Conservation (phyloP, 495 filamentous ascomycete genomes). For the Aspergillus asperescens region DNA sequence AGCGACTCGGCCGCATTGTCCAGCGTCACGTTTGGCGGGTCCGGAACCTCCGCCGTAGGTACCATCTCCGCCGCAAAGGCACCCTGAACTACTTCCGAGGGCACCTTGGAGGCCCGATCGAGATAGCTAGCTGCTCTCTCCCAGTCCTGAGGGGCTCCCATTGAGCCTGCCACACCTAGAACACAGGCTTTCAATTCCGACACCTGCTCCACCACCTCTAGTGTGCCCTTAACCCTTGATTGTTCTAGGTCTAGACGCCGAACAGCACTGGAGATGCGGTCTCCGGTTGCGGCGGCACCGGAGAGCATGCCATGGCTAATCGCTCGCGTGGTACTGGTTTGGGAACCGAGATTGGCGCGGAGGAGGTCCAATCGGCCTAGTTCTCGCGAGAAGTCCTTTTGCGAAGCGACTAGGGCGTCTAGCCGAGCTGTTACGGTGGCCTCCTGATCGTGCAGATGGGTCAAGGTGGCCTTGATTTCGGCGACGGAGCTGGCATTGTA, state of each 20-base stretch:
- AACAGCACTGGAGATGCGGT: constrained; percentile 77
- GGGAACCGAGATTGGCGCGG: constrained; percentile 80
- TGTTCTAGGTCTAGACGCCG: constrained; percentile 85
- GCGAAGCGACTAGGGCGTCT: constrained; percentile 67
- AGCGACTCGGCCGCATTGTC: constrained; percentile 80
- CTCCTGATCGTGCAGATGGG: constrained; percentile 70
- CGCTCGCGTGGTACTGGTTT: constrained; percentile 74
- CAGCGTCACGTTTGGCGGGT: constrained; percentile 81
- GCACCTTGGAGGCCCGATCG: constrained; percentile 73
- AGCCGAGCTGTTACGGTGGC: constrained; percentile 66
- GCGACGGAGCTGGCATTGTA: constrained; percentile 65
- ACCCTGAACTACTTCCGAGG: constrained; percentile 69
- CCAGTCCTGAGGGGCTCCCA: constrained; percentile 98
- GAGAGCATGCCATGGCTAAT: constrained; percentile 88
- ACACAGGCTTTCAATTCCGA: constrained; percentile 94
- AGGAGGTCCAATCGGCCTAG: constrained; percentile 84
- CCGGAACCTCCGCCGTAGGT: constrained; percentile 90
- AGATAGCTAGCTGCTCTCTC: constrained; percentile 91
- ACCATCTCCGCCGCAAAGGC: constrained; percentile 91
- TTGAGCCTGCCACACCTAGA: constrained; percentile 87
- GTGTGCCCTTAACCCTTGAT: constrained; percentile 77
- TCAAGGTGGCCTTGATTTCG: constrained; percentile 72
- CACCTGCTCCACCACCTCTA: constrained; percentile 92
- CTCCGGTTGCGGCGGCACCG: constrained; percentile 76
- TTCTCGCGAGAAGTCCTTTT: constrained; percentile 77